A percentile compares a stretch with the other conserved stretches of the same genome.
These are phyloP conservation scores for Fusarium sp. DNA, from an alignment of 2,329 filamentous ascomycete genomes.

Conservation along the genomic window DNA sequence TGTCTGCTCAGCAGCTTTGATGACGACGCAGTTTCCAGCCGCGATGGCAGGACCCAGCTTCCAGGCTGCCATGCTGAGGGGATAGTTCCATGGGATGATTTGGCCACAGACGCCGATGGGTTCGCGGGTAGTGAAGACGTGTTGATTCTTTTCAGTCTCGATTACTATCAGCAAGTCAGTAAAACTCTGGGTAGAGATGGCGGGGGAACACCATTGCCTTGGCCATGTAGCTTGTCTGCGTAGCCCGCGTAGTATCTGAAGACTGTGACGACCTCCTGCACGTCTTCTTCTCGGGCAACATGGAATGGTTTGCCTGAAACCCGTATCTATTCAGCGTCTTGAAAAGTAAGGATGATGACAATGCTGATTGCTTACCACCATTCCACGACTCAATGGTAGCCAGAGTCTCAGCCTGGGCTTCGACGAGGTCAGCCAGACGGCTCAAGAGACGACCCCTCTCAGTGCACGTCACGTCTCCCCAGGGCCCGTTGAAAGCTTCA, in stretches of 20 bases:
- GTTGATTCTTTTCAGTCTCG: neutral
- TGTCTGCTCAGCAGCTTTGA: neutral
- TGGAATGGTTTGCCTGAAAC: neutral
- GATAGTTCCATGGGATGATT: slow-evolving; percentile 19
- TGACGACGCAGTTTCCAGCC: neutral
- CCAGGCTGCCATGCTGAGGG: slow-evolving; percentile 2
- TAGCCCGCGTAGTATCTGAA: neutral
- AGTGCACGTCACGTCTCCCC: neutral
- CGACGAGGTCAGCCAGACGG: neutral
- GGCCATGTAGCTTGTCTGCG: neutral
- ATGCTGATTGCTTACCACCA: neutral
- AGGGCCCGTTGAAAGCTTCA: neutral
- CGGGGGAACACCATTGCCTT: neutral
- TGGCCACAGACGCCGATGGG: slow-evolving; percentile 27
- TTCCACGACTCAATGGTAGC: neutral
- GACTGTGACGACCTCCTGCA: neutral
- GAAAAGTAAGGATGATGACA: neutral
- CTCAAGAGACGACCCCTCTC: neutral
- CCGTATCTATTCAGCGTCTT: neutral
- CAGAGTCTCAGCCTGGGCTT: neutral
- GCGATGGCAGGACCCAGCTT: neutral
- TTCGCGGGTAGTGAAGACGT: slow-evolving; percentile 10
- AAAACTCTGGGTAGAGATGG: neutral
- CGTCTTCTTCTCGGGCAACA: neutral
- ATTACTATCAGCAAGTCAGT: neutral